Conservation (phyloP, 345 rosid genomes). For the Syzygium jambos region DNA sequence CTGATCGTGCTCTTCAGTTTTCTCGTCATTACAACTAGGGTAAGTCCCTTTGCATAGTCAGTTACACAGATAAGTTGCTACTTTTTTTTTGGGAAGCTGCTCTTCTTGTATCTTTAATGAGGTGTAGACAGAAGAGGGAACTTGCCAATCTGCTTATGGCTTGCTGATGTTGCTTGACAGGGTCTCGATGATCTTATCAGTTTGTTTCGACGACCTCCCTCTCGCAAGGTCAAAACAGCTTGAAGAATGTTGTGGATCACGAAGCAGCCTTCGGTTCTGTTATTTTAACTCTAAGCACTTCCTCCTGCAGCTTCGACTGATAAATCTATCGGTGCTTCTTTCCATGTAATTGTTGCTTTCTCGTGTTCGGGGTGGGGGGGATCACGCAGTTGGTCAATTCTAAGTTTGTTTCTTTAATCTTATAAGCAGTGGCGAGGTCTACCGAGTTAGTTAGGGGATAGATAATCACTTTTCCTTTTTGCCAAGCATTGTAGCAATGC, state of each 20-base stretch:
- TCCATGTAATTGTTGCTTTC: neutral
- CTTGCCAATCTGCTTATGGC: neutral
- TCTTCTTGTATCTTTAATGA: neutral
- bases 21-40: slow-evolving; percentile 94
- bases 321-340: neutral
- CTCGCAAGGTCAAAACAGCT: slow-evolving; percentile 75
- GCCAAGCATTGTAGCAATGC: neutral
- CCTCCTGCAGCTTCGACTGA: neutral
- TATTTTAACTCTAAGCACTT: neutral
- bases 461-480: neutral
- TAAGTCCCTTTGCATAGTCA: slow-evolving; percentile 10
- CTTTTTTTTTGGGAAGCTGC: neutral
- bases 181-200: slow-evolving; percentile 95
- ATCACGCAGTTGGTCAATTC: neutral
- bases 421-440: neutral
- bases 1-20: slow-evolving; percentile 86
- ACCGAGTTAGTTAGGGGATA: neutral
- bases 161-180: slow-evolving; percentile 27
- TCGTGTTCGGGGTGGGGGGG: neutral
- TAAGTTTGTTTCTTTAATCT: neutral
- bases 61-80: neutral
- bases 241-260: slow-evolving; percentile 14
- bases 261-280: neutral
- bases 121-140: neutral
- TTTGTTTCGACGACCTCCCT: slow-evolving; percentile 83